A percentile compares a stretch with the other conserved stretches of the same genome.
phyloP scores from a whole-genome alignment of 129 eudicot genomes.

The Chrysanthemum lavandulifolium region DNA sequence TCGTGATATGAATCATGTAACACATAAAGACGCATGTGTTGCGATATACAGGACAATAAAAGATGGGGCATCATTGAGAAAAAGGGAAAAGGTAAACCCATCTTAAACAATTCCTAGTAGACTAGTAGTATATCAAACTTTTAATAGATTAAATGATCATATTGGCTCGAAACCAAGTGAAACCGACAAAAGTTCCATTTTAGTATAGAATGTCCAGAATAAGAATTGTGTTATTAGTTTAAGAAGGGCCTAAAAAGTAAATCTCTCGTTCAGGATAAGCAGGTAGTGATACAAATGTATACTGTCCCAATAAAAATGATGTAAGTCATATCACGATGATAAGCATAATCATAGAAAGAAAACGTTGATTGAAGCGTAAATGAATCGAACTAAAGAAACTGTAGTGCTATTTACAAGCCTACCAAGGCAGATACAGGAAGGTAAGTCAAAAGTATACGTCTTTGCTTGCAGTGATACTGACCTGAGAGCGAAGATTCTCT shows the following conservation, averaged over 20 bases:
- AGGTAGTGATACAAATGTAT: background rate
- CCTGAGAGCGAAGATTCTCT: slow-evolving; percentile 85
- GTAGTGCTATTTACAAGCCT: background rate
- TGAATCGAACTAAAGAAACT: background rate
- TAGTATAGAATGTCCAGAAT: background rate
- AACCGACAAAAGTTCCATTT: background rate
- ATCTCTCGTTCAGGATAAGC: background rate
- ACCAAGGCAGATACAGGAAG: background rate
- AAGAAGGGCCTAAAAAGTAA: background rate
- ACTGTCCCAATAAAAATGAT: background rate
- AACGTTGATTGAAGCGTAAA: background rate
- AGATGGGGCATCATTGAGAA: background rate
- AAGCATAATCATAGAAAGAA: background rate
- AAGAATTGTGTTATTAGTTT: background rate
- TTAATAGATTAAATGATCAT: background rate
- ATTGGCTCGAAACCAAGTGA: background rate
- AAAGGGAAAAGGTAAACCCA: background rate
- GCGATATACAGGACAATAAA: background rate
- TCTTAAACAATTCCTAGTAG: background rate
- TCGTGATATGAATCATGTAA: background rate
- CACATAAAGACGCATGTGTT: background rate
- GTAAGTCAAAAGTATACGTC: background rate
- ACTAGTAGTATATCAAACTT: background rate
- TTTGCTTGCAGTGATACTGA: slow-evolving; percentile 1
- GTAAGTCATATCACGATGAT: too few relatives aligned